Evolutionary conservation across 495 filamentous ascomycete species (phyloP), one percentile per base, ranked within the genome.

Genomic region (Penicillium paradoxum): DNA sequence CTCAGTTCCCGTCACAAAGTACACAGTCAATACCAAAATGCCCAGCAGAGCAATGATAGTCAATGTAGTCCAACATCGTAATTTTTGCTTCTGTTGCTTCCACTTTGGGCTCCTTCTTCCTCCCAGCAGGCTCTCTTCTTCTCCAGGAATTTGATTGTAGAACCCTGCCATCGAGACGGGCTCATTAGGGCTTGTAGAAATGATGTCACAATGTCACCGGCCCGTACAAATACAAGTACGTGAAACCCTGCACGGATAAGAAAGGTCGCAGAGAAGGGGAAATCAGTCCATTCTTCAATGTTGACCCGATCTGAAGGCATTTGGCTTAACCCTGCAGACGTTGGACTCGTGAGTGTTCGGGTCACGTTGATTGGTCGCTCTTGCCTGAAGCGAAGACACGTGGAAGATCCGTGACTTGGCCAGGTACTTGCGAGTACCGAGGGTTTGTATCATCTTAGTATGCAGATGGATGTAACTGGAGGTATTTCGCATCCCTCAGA

Each of bases 221-320:
- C 14, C 13, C 34, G n/a, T 37, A 39, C 24, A 19, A 6, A 19
- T 43, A 25, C 37, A 15, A 51, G 29, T 43, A 8, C 21, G 40
- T 27, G 40, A 2, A 19, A 39, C 6, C 22, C 46, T 38, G 45
- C 33, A 25, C n/a, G 15, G n/a, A n/a, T 15, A 24, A n/a, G 24
- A 37, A 15, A 19, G n/a, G n/a, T n/a, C n/a, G n/a, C n/a, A n/a
- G n/a, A 19, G n/a, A 48, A 14, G 21, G 46, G 38, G 39, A 17
- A 43, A 18, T 36, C 49, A 43, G 39, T 17, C 21, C 49, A 25
- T 27, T 39, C 24, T 49, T 49, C 22, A 49, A 49, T 49, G 21
- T 39, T 24, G 39, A 29, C 19, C n/a, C 33, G 29, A 27, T n/a
- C n/a, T 37, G 45, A 6, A 13, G n/a, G 22, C 18, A 18, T 33